These are phyloP conservation scores for Penicillium flavigenum DNA, from an alignment of 495 filamentous ascomycete species.

Conservation along the genomic window DNA sequence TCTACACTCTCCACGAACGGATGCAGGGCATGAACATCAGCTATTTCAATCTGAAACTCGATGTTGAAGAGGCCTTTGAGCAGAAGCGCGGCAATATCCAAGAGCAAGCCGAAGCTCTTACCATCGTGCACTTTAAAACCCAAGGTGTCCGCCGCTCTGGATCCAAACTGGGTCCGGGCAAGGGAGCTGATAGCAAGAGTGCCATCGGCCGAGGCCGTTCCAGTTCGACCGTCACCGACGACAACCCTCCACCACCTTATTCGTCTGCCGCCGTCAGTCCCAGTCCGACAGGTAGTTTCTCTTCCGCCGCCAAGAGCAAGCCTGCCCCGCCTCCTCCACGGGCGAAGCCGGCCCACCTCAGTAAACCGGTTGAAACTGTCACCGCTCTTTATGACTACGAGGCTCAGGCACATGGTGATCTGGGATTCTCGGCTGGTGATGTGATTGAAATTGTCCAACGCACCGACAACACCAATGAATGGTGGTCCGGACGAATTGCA, in stretches of 20 bases:
- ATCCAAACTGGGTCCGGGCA: constrained; percentile 51
- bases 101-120: constrained; percentile 75
- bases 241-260: constrained; percentile 73
- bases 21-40: constrained; percentile 97
- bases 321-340: constrained; percentile 88
- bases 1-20: constrained; percentile 96
- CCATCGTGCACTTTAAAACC: constrained; percentile 83
- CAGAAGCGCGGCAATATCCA: constrained; percentile 83
- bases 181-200: constrained; percentile 35
- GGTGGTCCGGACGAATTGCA: constrained; percentile 83
- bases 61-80: constrained; percentile 87
- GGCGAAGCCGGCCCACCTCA: constrained; percentile 79
- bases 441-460: constrained; percentile 81
- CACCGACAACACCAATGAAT: constrained; percentile 89
- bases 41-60: constrained; percentile 90
- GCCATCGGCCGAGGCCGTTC: constrained; percentile 27
- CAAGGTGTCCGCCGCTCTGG: constrained; percentile 57
- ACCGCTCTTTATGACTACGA: constrained; percentile 93
- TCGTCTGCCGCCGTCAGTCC: constrained; percentile 45
- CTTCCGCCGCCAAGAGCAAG: constrained; percentile 74
- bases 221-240: constrained; percentile 46
- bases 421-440: constrained; percentile 89
- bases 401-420: constrained; percentile 89
- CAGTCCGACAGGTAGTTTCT: constrained; percentile 50
- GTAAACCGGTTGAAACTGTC: constrained; percentile 66